Base-by-base conservation (phyloP, 2,329 filamentous ascomycete genomes). In the Hysterium pulicare region DNA sequence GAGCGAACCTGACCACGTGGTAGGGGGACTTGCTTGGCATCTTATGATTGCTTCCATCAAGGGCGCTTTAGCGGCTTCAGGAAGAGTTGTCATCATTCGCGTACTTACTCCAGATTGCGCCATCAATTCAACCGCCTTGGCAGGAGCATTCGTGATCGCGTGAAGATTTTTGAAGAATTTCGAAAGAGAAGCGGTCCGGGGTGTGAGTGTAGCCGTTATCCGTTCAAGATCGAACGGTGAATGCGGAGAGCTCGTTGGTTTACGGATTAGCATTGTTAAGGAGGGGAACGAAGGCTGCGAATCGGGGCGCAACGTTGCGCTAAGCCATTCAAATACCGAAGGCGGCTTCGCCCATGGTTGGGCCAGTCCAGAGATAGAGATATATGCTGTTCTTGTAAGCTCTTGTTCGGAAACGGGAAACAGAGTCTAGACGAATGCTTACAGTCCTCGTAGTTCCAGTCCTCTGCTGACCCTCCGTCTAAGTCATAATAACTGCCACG, bases 1-100 rank as follows among this genome's bases (percentile, higher is more conserved):
- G 5, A 95, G 71, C 1, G 81, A 76, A 32, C 76, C 76, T 11
- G 79, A 75, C 90, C 91, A 97, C 1, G 77, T 79, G 0, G 83
- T 78, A 8, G 90, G 87, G 15, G 91, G 91, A 46, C 82, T 79
- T n/a, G 82, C 79, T 62, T 95, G 90, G 51, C 88, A 95, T 49
- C 82, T 77, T n/a, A 84, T 79, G 31, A 97, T 89, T 4, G 85
- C 83, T 68, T 97, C 90, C 59, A 86, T 84, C 11, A 97, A 73
- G 0, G 87, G 86, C 2, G 84, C 80, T 41, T 87, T 78, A n/a
- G 96, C 75, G 20, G 87, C 83, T 64, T 95, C 89, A 2, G 93
- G 91, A 1, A 97, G 72, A 0, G 87, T 90, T 49, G 95, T 87
- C 13, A 97, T 76, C 37, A 90, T 71, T 19, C 77, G 72, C 8